phyloP scores from a whole-genome alignment of 108 stramenopile genomes.

The Licmophora abbreviata region DNA sequence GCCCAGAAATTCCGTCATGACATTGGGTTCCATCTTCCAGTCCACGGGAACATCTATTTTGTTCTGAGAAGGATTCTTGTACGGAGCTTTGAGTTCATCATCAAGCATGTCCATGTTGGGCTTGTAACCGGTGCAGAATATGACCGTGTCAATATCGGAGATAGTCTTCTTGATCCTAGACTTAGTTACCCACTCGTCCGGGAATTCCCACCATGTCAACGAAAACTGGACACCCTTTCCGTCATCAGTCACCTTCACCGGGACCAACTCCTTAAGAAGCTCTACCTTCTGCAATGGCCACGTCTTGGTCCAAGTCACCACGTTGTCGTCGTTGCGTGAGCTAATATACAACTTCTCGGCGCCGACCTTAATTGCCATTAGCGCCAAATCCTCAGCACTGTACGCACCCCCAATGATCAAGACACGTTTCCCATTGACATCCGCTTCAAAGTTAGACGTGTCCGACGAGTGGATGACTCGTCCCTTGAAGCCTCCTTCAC shows the following conservation, averaged over 20 bases:
- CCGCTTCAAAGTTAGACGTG: constrained; percentile 7
- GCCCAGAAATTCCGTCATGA: neutral
- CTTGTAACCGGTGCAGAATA: constrained; percentile 51
- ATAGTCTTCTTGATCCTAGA: constrained; percentile 9
- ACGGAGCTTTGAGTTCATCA: constrained; percentile 4
- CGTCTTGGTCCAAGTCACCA: constrained; percentile 7
- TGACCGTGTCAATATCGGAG: constrained; percentile 29
- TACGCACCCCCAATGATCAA: constrained; percentile 41
- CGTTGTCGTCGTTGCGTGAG: constrained; percentile 12
- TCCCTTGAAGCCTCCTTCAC: constrained; percentile 10
- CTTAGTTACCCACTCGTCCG: too few species aligned
- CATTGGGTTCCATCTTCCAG: constrained; percentile 22
- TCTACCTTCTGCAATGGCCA: constrained; percentile 40
- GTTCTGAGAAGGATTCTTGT: constrained; percentile 4
- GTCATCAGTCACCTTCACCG: constrained; percentile 7
- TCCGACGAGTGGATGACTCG: constrained; percentile 33
- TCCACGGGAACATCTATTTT: constrained; percentile 5
- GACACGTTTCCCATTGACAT: constrained; percentile 29
- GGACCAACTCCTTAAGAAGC: neutral
- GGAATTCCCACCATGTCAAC: neutral
- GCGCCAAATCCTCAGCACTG: constrained; percentile 57
- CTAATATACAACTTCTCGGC: constrained; percentile 20
- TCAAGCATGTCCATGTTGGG: constrained; percentile 33
- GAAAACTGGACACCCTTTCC: constrained; percentile 9
- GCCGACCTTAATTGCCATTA: constrained; percentile 38